Base-by-base conservation (phyloP, 129 eudicot species). In the Scalesia atractyloides region DNA sequence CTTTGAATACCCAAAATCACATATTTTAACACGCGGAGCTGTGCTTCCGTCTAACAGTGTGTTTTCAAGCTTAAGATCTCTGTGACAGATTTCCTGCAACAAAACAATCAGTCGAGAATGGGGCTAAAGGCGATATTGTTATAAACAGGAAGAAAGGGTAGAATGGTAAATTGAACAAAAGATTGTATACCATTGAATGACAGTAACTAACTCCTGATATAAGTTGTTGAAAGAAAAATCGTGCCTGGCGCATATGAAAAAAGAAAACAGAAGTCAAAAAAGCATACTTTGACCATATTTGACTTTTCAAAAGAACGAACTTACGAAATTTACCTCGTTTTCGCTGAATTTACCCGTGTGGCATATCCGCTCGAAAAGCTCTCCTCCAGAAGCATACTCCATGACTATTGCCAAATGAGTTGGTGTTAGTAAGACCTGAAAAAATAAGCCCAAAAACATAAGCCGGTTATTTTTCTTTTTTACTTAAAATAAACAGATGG, bases 361-460 rank as follows among this genome's bases (percentile, higher is more conserved):
- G 69, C 82, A 77, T 74, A 86, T 86, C 80, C 96, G 60, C 64
- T 77, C 82, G 74, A 84, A 89, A 77, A 89, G 96, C 68, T 89
- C 96, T 66, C 92, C 96, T 47, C 96, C 96, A 0, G 96, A 87
- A 26, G 96, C 96, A 80, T 89, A 89, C 80, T 89, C 92, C 96
- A 89, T 89, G 48, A 89, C 96, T 44, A 89, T 86, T 18, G 89
- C 96, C 68, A 89, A 83, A 80, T 89, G 96, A 43, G 92, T 89
- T 8, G 91, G 87, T 22, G 96, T 89, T 73, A 89, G 66, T 67
- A 89, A 80, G 43, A 89, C 96, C 96, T 89, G 82, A 67, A 74
- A 62, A 63, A 4, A 18, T 18, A n/a, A 20, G 43, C 30, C 61
- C 60, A 11, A 30, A 47, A 59, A 1, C 67, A 41, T 75, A 9